Base-by-base conservation (phyloP, 306 rosid genomes). In the Coriaria nepalensis region DNA sequence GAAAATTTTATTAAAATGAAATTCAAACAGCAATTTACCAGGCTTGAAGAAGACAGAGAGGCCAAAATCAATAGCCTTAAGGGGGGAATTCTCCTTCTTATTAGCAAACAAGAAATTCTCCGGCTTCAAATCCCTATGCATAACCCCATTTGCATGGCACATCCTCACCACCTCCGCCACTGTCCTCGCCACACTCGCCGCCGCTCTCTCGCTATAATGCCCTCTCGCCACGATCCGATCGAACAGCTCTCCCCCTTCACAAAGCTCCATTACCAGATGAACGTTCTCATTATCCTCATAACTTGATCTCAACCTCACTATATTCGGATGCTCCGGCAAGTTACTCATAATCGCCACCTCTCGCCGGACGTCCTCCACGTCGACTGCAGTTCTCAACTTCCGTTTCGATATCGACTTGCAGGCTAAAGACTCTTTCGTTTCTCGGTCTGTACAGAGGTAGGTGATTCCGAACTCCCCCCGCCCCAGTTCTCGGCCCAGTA, bases 381-480 rank as follows among this genome's bases (percentile, higher is more conserved):
- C 95, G 37, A 85, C 62, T n/a, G 84, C 80, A 0, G 95, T 81
- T 37, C 87, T 44, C 5, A 85, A 78, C 78, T 85, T 85, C 52
- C 95, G 45, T 45, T 85, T 85, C 34, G 95, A 85, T 41, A 85
- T 85, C 4, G 93, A 81, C 72, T 85, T 85, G 68, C 95, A 85
- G 5, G 95, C 95, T 0, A 85, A 68, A 8, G 78, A 79, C 20
- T 81, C 76, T 49, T 81, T 81, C 2, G 78, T 81, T 46, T 85
- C 93, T 5, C 79, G 65, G 82, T 85, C 93, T 4, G 95, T 81
- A 44, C 87, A 85, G 4, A 85, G 77, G 39, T 81, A 81, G 5
- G 95, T 85, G 62, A 85, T 85, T 9, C 95, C 95, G 59, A 85
- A 85, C 79, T 85, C 95, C 1, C 95, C 95, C 0, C 95, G 81